Evolutionary conservation across 129 eudicot species (phyloP), one percentile per base, ranked within the genome.

Genomic region (Helichrysum umbraculigerum): DNA sequence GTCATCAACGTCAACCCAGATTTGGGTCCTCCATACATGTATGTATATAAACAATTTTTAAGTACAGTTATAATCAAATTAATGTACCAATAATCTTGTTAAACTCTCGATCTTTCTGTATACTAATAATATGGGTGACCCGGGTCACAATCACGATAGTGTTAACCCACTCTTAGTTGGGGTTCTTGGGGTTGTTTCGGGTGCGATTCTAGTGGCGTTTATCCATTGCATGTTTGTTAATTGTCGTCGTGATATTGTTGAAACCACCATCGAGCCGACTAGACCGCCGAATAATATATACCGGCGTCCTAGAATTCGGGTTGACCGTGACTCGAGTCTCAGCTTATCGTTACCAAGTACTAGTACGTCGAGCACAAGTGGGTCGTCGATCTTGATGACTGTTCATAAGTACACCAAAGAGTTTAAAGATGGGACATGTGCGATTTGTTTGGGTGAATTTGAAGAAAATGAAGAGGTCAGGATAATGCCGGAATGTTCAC

Each of bases 381-480:
- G 72, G 32, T 68, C 73, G 8, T 72, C 87, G 9, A 68, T 70
- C 57, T 20, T 76, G 58, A 29, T 85, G n/a, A 42, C 83, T 0
- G 79, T 68, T 19, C 79, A 75, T 11, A 86, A 75, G 78, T 86
- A 74, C 77, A 33, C 77, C 6, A 84, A 71, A 64, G 91, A 78
- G 41, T 78, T 78, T 42, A 82, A 80, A 51, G 85, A 83, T 56
- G 83, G 85, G 62, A 74, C 75, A 0, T 87, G 92, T 63, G 86
- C 81, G 5, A 79, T 90, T 28, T 90, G 92, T 75, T 80, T 90
- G 64, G 77, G 87, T 0, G 90, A 90, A 28, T 90, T 87, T 66
- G 74, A 85, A 39, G 90, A 87, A 54, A 81, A 85, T 15, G 92
- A 90, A 0, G 86, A 76, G n/a, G 75, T 90, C 35, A 77, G 86